Conservation (phyloP, 495 filamentous ascomycete species). For the Schizothecium vesticola region DNA sequence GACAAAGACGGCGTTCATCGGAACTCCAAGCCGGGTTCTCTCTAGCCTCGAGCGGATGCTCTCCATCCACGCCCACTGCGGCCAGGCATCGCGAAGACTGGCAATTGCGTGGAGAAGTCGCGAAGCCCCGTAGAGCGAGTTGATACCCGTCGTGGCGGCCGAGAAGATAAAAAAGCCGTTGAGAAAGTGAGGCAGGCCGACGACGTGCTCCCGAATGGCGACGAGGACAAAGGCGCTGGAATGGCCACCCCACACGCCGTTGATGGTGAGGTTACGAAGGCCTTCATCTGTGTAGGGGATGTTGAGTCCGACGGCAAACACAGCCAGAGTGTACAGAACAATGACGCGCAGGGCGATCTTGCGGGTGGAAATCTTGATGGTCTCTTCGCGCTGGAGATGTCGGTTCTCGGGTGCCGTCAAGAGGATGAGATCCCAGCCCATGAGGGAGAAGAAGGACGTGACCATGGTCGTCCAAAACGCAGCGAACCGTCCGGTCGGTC, state of each 20-base stretch:
- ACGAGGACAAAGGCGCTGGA: slow-evolving; percentile 36
- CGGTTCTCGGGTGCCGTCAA: slow-evolving; percentile 40
- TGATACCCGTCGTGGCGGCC: slow-evolving; percentile 33
- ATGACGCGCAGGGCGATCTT: slow-evolving; percentile 39
- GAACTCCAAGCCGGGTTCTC: slow-evolving; percentile 40
- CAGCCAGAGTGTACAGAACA: slow-evolving; percentile 34
- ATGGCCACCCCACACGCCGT: slow-evolving; percentile 30
- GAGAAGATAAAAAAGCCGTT: slow-evolving; percentile 44
- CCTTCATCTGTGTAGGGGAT: slow-evolving; percentile 32
- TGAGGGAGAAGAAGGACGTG: slow-evolving; percentile 35
- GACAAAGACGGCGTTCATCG: slow-evolving; percentile 39
- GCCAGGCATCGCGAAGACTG: slow-evolving; percentile 33
- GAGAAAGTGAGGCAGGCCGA: slow-evolving; percentile 31
- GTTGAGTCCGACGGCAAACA: slow-evolving; percentile 35
- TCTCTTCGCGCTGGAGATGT: slow-evolving; percentile 35
- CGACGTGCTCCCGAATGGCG: slow-evolving; percentile 29
- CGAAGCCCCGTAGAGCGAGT: slow-evolving; percentile 34
- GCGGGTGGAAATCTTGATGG: slow-evolving; percentile 37
- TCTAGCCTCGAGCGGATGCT: slow-evolving; percentile 32
- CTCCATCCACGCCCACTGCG: slow-evolving; percentile 24
- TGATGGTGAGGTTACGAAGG: slow-evolving; percentile 12
- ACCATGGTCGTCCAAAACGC: slow-evolving; percentile 30
- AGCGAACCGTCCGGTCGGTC: slow-evolving; percentile 3
- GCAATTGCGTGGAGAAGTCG: slow-evolving; percentile 39
- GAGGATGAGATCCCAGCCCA: slow-evolving; percentile 41